Evolutionary conservation across 768 basidiomycete genomes (phyloP), one percentile per base, ranked within the genome.

Genomic region (Auricularia heimuer): DNA sequence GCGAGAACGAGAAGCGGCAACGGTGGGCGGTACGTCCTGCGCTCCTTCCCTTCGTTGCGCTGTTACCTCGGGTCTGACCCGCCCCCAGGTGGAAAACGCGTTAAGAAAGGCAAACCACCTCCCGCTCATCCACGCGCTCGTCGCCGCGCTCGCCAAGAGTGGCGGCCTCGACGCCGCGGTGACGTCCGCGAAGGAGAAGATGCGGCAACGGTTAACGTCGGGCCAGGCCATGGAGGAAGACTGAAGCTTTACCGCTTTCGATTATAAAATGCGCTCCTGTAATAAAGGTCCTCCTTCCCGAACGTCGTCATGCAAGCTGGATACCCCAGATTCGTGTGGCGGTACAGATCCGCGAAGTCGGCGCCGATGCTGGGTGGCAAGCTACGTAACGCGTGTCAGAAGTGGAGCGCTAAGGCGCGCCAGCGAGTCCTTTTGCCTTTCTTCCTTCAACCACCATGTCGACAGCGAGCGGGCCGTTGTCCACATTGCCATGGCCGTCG

Each of bases 61-160:
- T 29, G 29, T 29, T 29, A 29, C 29, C 29, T 29, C 29, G 61
- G 7, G 24, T 12, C 54, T 47, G 37, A 21, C 54, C 14, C 24
- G 56, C 12, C 6, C 47, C 7, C 69, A 93, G 90, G 92, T 94
- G 67, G 91, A 94, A 76, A 94, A 95, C 76, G 87, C 88, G 67
- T 79, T 94, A 45, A 85, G 93, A 47, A 80, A 86, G 69, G 93
- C 95, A 71, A 96, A 95, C 69, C 89, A 94, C 73, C 81, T 94
- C 60, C 90, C 94, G 39, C 78, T 94, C 24, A 85, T 86, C 4
- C 88, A 93, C 71, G 86, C 84, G 0, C 77, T 94, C 37, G 75
- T 91, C n/a, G 73, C 83, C 21, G 86, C 84, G 11, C 79, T 95
- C 24, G 92, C 90, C 10, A 89, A 88, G 72, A 81, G 82, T 6